Evolutionary conservation across 2,329 filamentous ascomycete genomes (phyloP).

Genomic region (Pseudogymnoascus verrucosus): DNA sequence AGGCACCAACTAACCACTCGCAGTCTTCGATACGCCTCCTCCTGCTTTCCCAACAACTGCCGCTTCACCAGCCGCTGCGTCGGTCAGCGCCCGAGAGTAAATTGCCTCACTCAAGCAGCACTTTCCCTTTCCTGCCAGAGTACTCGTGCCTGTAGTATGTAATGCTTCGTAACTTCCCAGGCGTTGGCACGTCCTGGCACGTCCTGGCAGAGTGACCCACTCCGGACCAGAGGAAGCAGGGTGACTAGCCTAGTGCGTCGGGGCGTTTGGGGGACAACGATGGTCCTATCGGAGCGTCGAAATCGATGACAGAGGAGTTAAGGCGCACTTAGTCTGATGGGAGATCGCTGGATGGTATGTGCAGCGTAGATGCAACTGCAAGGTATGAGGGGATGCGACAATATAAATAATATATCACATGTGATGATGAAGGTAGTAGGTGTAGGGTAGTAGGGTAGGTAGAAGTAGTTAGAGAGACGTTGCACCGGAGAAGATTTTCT

Average conservation of each 20-base stretch:
- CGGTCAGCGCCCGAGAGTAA: neutral
- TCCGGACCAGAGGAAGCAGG: constrained; percentile 6
- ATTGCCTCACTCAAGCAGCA: neutral
- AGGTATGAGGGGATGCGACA: neutral
- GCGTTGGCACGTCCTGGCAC: neutral
- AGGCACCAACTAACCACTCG: neutral
- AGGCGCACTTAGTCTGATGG: neutral
- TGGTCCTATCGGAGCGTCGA: constrained; percentile 3
- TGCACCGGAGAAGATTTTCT: neutral
- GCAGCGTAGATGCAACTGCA: neutral
- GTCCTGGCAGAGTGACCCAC: neutral
- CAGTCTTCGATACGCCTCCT: neutral
- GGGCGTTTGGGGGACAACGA: neutral
- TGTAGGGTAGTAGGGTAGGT: neutral
- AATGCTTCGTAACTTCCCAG: neutral
- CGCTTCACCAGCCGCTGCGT: neutral
- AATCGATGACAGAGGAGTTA: neutral
- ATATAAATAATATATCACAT: constrained; percentile 2
- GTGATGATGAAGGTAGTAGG: neutral
- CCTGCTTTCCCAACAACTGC: neutral
- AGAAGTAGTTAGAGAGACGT: neutral
- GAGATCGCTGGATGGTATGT: constrained; percentile 2
- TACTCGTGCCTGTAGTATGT: neutral
- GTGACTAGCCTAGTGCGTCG: constrained; percentile 1
- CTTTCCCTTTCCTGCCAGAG: neutral